Evolutionary conservation across 179 eudicot species (phyloP), one percentile per base, ranked within the genome.

Genomic region (Spinacia oleracea): DNA sequence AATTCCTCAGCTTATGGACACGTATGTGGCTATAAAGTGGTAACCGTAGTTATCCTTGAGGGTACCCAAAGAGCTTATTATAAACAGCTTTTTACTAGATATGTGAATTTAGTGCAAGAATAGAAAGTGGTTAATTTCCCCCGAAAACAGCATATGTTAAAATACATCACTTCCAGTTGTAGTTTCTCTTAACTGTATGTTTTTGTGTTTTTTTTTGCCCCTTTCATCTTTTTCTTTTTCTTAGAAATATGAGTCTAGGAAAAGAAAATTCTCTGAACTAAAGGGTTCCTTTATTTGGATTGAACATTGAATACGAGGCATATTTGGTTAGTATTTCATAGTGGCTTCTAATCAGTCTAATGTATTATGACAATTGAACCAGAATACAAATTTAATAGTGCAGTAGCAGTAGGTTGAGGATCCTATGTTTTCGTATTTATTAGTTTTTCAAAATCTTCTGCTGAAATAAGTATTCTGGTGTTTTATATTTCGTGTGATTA

Each of bases 1-100:
- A 90, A 96, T 96, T 88, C 99, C 99, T 80, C 99, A 96, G 88
- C 98, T 96, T 82, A 96, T 96, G 99, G 99, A 96, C 91, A 96
- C 99, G 99, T 96, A 94, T 70, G 96, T 91, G 81, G 70, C 79
- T 59, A 34, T 45, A 14, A 62, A 70, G 45, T 42, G 70, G 35
- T 77, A 55, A 16, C 25, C 32, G 35, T 80, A 38, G 74, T 56
- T 81, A 63, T 45, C 45, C 60, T 74, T 14, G 53, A 53, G 73
- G 74, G 51, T 53, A 10, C 31, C 25, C 46, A 1, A 23, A 78
- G 18, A 59, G 67, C 62, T 31, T 71, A 56, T 7, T 71, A 35
- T 25, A 72, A 34, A 40, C 15, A 21, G 1, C 5, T 34, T 15
- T 42, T 56, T 46, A 72, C 27, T 48, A 32, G 45, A 60, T 31